phyloP scores from a whole-genome alignment of 208 protist species.

The Wallacemonas sp. region DNA sequence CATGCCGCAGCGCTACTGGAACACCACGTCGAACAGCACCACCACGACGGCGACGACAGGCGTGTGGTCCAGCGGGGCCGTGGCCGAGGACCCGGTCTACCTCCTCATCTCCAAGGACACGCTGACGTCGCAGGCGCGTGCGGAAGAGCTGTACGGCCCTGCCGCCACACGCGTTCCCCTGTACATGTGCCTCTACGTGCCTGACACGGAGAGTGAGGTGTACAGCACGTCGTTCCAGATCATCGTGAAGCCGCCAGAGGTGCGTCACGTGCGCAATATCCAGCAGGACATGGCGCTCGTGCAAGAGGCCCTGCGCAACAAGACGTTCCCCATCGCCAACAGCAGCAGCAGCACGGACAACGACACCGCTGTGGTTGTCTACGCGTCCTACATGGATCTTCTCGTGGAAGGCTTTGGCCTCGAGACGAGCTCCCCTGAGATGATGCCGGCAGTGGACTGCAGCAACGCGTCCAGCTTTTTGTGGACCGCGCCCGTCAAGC shows the following conservation, averaged over 20 bases:
- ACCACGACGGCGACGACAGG: neutral
- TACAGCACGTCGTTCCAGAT: slow-evolving; percentile 54
- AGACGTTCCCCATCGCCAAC: slow-evolving; percentile 2
- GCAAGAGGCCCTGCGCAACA: slow-evolving; percentile 5
- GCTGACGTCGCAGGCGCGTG: slow-evolving; percentile 30
- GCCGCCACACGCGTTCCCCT: slow-evolving; percentile 29
- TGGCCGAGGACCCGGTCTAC: slow-evolving; percentile 27
- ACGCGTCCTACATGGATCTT: slow-evolving; percentile 62
- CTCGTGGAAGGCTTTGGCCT: slow-evolving; percentile 72
- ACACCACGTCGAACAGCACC: neutral
- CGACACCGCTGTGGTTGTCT: slow-evolving; percentile 39
- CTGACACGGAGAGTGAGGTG: slow-evolving; percentile 44
- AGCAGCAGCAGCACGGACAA: neutral
- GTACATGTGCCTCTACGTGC: slow-evolving; percentile 66
- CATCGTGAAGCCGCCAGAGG: slow-evolving; percentile 47
- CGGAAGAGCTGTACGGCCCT: slow-evolving; percentile 40
- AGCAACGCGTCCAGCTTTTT: slow-evolving; percentile 61
- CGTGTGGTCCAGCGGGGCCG: neutral
- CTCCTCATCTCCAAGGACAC: slow-evolving; percentile 37
- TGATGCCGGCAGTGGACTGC: slow-evolving; percentile 73
- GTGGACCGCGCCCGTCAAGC: slow-evolving; percentile 50
- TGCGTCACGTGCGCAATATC: slow-evolving; percentile 46
- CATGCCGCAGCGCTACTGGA: slow-evolving; percentile 55
- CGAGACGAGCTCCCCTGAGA: slow-evolving; percentile 37
- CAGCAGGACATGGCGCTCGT: slow-evolving; percentile 24